These are phyloP conservation scores for Glonium stellatum DNA, from an alignment of 495 filamentous ascomycete genomes.

Conservation along the genomic window DNA sequence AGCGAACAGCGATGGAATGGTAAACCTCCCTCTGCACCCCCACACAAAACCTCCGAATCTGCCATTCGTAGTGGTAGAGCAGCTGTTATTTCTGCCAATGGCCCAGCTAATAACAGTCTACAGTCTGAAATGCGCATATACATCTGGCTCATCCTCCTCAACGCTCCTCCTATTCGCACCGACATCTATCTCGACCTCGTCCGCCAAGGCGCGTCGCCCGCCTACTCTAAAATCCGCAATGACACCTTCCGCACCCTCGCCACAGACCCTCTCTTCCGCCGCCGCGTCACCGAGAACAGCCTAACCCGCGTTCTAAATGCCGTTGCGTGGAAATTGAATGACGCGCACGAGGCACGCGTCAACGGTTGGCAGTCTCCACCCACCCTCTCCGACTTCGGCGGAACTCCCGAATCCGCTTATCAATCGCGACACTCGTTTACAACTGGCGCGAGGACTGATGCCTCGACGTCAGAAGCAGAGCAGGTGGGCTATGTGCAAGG, in stretches of 20 bases:
- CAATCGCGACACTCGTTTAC: constrained; percentile 29
- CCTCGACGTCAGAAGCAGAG: constrained; percentile 25
- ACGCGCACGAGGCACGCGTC: constrained; percentile 52
- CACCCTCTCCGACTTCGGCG: constrained; percentile 33
- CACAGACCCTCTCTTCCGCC: constrained; percentile 91
- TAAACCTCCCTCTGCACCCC: constrained; percentile 35
- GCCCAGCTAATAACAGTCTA: constrained; percentile 14
- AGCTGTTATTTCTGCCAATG: neutral
- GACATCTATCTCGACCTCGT: constrained; percentile 84
- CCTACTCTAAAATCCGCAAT: constrained; percentile 94
- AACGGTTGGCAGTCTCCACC: constrained; percentile 40
- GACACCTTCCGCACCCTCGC: constrained; percentile 95
- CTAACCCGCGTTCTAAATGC: constrained; percentile 95
- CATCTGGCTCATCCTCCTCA: constrained; percentile 86
- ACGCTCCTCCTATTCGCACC: constrained; percentile 73
- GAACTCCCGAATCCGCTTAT: constrained; percentile 30
- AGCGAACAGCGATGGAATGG: constrained; percentile 86
- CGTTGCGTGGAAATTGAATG: constrained; percentile 85
- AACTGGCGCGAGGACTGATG: constrained; percentile 18
- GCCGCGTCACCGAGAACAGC: constrained; percentile 89
- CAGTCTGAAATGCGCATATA: constrained; percentile 93
- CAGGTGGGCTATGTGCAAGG: constrained; percentile 91
- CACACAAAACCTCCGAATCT: neutral
- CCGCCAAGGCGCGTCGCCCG: constrained; percentile 85
- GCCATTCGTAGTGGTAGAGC: too few species aligned